phyloP scores from a whole-genome alignment of 371 early-diverging fungal genomes.

The Phascolomyces articulosus region DNA sequence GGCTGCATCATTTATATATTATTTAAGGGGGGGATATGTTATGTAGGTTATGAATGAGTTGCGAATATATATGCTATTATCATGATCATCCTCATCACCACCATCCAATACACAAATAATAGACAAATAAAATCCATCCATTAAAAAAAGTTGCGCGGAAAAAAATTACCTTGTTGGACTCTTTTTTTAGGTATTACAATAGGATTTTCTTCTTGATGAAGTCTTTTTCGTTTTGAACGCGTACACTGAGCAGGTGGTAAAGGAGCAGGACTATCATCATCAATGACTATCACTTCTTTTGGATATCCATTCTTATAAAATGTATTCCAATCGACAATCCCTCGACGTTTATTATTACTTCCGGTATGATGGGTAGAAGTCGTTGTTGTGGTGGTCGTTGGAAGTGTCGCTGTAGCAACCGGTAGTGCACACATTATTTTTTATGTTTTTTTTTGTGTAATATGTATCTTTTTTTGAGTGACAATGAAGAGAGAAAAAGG shows the following conservation, averaged over 20 bases:
- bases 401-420: neutral
- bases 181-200: neutral
- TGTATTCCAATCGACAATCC: constrained; percentile 48
- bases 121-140: no score
- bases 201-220: neutral
- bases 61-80: no score
- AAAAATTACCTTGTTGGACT: neutral
- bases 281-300: constrained; percentile 63
- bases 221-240: neutral
- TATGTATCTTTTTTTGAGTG: neutral
- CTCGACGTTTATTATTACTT: constrained; percentile 10
- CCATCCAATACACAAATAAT: no score
- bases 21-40: neutral
- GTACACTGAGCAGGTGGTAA: constrained; percentile 34
- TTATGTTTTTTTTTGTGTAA: neutral
- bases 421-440: constrained; percentile 5
- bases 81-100: no score
- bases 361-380: no score
- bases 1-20: neutral
- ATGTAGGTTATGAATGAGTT: no score
- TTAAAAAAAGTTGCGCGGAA: no score
- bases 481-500: neutral
- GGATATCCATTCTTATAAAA: constrained; percentile 63
- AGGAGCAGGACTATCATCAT: constrained; percentile 57
- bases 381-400: neutral